Base-by-base conservation (phyloP, 2,329 filamentous ascomycete species). In the Claviceps sp. region DNA sequence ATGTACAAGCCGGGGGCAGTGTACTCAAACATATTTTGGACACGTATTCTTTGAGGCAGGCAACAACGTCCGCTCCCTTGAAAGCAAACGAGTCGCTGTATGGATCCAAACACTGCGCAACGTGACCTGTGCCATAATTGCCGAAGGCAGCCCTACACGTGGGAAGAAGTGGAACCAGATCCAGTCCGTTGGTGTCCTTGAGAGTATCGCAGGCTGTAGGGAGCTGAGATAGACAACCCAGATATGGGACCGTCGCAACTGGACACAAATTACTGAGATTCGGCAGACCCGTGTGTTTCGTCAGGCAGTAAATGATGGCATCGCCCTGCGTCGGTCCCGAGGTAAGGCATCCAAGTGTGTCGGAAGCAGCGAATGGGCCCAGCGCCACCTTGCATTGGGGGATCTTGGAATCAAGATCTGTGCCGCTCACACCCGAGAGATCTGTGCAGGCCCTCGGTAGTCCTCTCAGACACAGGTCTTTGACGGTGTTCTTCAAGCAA, bases 1-100 rank as follows among this genome's bases (percentile, higher is more conserved):
- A 24, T 6, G 18, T 38, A 48, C 57, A 58, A 2, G 51, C 18
- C 2, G 37, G 6, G 1, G 57, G 57, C 13, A 58, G 53, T 6
- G 8, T 24, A 4, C 41, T 46, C 26, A 57, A 48, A 40, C 57
- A 58, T 30, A 43, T 9, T 5, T 7, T 11, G 11, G 20, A 1
- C 13, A 55, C n/a, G 1, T 30, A 7, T 8, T 37, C 43, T 9
- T 30, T 7, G 16, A 58, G 40, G 50, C 56, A 58, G 8, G 48
- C 37, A 16, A 55, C 34, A 6, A 55, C 20, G 22, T 41, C 37
- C 1, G 3, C 5, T 34, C 55, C 55, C 46, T 50, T 22, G 1
- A 41, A 34, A 20, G 5, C 22, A 5, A 5, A 5, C 18, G 16
- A 22, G n/a, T 50, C 41, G 24, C 13, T 22, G 24, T 8, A 26